Evolutionary conservation across 2,329 filamentous ascomycete species (phyloP).

Genomic region (Exophiala sp.): DNA sequence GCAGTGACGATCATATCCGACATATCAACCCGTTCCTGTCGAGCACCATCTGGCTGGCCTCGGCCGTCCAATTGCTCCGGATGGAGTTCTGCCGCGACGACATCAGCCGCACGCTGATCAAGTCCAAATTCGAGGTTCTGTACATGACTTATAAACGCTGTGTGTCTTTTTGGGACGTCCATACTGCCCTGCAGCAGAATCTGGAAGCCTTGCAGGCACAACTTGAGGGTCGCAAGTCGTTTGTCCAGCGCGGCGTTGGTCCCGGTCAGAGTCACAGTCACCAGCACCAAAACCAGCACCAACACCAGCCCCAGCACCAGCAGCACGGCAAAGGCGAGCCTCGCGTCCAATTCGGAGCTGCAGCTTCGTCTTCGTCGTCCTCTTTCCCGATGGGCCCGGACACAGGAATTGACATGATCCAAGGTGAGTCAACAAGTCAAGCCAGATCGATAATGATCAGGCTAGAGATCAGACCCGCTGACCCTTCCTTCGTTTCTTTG

Average conservation of each 20-base stretch:
- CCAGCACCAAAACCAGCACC: neutral
- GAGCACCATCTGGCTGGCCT: conserved; percentile 33
- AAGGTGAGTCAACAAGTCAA: too few species aligned
- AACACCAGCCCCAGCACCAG: too few species aligned
- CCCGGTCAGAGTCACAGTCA: neutral
- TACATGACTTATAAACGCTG: conserved; percentile 29
- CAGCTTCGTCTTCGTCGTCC: too few species aligned
- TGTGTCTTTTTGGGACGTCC: conserved; percentile 30
- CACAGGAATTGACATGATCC: too few species aligned
- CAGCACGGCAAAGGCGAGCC: neutral
- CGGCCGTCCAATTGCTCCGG: conserved; percentile 25
- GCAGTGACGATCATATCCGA: conserved; percentile 25
- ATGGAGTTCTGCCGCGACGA: conserved; percentile 24
- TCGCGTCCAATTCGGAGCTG: too few species aligned
- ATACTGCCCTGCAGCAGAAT: conserved; percentile 31
- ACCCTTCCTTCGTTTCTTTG: too few species aligned
- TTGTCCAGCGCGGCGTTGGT: neutral
- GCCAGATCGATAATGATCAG: too few species aligned
- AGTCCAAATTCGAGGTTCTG: conserved; percentile 27
- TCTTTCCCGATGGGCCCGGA: too few species aligned
- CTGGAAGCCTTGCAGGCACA: conserved; percentile 26
- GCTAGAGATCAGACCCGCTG: too few species aligned
- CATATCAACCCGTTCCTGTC: conserved; percentile 34
- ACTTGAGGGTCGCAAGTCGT: neutral
- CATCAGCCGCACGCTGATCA: conserved; percentile 12